These are phyloP conservation scores for Fusarium buxicola DNA, from an alignment of 2,329 filamentous ascomycete genomes.

Conservation along the genomic window DNA sequence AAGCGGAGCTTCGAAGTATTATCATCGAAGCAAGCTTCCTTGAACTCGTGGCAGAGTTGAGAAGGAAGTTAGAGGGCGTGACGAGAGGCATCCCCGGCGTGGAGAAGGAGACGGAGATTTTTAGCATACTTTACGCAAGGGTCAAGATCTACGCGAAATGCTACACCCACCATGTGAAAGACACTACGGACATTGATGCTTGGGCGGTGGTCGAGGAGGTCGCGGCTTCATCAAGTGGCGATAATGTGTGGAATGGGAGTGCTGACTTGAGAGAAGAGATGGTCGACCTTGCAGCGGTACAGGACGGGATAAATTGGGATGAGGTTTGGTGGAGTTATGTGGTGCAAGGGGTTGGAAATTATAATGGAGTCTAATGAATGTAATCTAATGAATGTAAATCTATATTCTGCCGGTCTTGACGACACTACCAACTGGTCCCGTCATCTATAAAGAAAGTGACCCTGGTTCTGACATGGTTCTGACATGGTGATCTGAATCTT, in stretches of 20 bases:
- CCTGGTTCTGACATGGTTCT: too few relatives aligned
- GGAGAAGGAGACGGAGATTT: not conserved
- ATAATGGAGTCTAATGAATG: not conserved
- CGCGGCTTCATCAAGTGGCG: not conserved
- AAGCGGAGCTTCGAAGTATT: not conserved
- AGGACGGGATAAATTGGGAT: not conserved
- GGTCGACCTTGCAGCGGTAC: not conserved
- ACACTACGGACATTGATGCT: not conserved
- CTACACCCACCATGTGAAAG: not conserved
- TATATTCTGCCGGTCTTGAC: too few relatives aligned
- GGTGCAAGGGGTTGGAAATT: not conserved
- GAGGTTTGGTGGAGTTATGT: not conserved
- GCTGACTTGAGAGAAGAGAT: not conserved
- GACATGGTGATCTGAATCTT: too few relatives aligned
- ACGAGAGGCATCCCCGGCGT: not conserved
- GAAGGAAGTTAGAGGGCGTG: not conserved
- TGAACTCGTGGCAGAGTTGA: not conserved
- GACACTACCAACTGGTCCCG: too few relatives aligned
- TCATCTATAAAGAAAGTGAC: not conserved
- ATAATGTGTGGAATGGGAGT: not conserved
- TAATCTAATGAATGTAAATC: too few relatives aligned
- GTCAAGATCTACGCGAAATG: not conserved
- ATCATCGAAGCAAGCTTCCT: not conserved
- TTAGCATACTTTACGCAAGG: not conserved
- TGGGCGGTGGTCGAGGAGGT: not conserved